A percentile compares a stretch with the other conserved stretches of the same genome.
Evolutionary conservation across 495 filamentous ascomycete species (phyloP).

Genomic region (Lophiotrema nucula): DNA sequence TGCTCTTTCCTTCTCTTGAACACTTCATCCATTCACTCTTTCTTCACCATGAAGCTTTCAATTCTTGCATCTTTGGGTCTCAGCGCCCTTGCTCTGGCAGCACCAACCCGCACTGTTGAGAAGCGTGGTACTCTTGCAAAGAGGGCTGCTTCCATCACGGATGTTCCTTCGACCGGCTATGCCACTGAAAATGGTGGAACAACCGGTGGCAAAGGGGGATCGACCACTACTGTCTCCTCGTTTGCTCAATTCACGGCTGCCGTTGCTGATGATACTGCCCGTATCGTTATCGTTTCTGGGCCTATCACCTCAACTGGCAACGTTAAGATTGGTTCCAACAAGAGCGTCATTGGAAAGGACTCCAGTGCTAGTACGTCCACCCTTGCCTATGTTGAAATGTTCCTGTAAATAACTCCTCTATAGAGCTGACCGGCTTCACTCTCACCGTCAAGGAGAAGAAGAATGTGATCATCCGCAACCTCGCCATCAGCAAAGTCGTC

Average conservation of each 20-base stretch:
- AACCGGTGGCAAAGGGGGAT: conserved; percentile 56
- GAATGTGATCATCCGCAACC: conserved; percentile 65
- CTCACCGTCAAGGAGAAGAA: conserved; percentile 51
- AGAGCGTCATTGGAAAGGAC: conserved; percentile 34
- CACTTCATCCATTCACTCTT: background rate
- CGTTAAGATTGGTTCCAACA: conserved; percentile 31
- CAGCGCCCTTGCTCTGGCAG: conserved; percentile 29
- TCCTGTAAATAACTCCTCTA: background rate
- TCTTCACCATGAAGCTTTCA: conserved; percentile 32
- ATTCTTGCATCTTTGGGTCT: conserved; percentile 24
- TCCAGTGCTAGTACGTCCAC: conserved; percentile 14
- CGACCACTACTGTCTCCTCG: conserved; percentile 55
- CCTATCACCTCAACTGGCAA: conserved; percentile 13
- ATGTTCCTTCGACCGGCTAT: conserved; percentile 42
- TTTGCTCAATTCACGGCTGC: conserved; percentile 44
- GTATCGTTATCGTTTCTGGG: conserved; percentile 26
- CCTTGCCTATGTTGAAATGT: background rate
- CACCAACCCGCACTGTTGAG: no score
- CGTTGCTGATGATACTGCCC: conserved; percentile 18
- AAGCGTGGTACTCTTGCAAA: no score
- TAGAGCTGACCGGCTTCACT: conserved; percentile 48
- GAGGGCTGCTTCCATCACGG: conserved; percentile 41
- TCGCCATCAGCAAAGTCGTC: conserved; percentile 58
- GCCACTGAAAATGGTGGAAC: conserved; percentile 54
- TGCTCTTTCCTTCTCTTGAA: background rate